These are phyloP conservation scores for Sphenostylis stenocarpa DNA, from an alignment of 306 rosid species.

Conservation along the genomic window DNA sequence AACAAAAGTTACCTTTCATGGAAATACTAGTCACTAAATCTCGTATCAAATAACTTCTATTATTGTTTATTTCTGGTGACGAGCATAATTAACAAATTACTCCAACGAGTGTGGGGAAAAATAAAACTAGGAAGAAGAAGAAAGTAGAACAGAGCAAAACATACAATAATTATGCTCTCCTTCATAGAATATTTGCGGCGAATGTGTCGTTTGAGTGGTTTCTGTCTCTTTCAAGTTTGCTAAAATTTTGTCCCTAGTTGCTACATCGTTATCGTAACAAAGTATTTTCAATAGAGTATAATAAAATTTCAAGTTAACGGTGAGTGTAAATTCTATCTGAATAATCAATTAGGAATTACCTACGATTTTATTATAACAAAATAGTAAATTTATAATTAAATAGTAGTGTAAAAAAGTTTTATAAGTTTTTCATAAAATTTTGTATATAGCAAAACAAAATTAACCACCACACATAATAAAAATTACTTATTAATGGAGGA, in stretches of 20 bases:
- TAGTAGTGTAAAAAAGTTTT: too few relatives aligned
- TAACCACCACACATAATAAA: background rate
- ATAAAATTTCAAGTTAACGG: background rate
- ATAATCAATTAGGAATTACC: too few relatives aligned
- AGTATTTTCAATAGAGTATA: background rate
- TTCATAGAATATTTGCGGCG: conserved; percentile 24
- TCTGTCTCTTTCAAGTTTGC: conserved; percentile 11
- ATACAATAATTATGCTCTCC: background rate
- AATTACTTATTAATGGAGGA: background rate
- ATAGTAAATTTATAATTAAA: too few relatives aligned
- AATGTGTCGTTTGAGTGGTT: background rate
- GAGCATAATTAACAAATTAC: background rate
- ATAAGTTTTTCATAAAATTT: too few relatives aligned
- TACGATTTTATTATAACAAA: too few relatives aligned
- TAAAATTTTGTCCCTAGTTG: background rate
- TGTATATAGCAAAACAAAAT: background rate
- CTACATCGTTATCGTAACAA: background rate
- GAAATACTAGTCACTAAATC: background rate
- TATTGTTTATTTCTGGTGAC: background rate
- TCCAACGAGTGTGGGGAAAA: background rate
- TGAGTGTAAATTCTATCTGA: too few relatives aligned
- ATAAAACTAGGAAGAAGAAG: background rate
- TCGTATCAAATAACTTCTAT: background rate
- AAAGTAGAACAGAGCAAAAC: background rate
- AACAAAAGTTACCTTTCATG: too few relatives aligned